Evolutionary conservation across 352 stramenopile species (phyloP).

Genomic region (Globisporangium barbulae): DNA sequence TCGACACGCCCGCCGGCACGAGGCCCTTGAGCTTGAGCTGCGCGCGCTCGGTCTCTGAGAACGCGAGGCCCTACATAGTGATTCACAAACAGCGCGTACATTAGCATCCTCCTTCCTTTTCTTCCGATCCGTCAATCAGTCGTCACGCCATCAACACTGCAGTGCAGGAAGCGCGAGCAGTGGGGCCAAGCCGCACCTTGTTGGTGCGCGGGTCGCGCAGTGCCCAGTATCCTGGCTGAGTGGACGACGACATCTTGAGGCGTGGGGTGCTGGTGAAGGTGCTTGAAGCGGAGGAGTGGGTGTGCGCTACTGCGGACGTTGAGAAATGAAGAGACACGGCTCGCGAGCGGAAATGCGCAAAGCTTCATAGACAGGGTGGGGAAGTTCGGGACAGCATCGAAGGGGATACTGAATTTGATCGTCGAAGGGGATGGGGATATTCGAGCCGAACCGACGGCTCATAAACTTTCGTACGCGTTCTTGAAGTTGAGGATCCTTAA

Average conservation of each 20-base stretch:
- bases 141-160: not conserved
- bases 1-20: slow-evolving; percentile 78
- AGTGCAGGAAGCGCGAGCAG: not conserved
- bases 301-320: slow-evolving; percentile 2
- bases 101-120: not conserved
- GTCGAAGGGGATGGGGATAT: not conserved
- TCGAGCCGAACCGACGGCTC: not conserved
- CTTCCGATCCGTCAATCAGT: not conserved
- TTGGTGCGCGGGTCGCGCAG: slow-evolving; percentile 14
- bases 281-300: not conserved
- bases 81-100: not conserved
- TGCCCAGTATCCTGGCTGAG: slow-evolving; percentile 17
- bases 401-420: too few species aligned
- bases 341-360: not conserved
- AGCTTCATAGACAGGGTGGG: not conserved
- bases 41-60: slow-evolving; percentile 88
- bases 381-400: too few species aligned
- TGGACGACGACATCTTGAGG: slow-evolving; percentile 1
- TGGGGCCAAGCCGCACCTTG: slow-evolving; percentile 11
- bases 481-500: not conserved
- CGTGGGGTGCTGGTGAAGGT: not conserved
- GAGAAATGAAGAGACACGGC: slow-evolving; percentile 9
- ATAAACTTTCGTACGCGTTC: not conserved
- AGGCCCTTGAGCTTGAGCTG: slow-evolving; percentile 89
- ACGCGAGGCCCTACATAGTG: slow-evolving; percentile 81